Base-by-base conservation (phyloP, 2,329 filamentous ascomycete species). In the Botrytis squamosa region DNA sequence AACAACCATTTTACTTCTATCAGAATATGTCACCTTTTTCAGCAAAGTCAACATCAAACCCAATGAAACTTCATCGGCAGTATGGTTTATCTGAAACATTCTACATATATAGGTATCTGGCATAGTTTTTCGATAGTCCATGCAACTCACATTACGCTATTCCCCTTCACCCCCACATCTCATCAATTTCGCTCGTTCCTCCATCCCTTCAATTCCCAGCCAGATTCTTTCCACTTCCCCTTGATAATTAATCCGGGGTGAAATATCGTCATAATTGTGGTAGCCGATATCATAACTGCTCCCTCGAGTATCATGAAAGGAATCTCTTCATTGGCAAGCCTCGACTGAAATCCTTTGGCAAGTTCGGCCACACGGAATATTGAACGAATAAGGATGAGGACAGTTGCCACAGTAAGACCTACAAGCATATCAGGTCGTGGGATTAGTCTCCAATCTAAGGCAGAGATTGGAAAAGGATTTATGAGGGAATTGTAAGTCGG, bases 281-380 rank as follows among this genome's bases (percentile, higher is more conserved):
- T 75, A 0, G 81, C 80, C 3, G 80, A n/a, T 44, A 79, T 76
- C 38, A 83, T 78, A 79, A 82, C 81, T 8, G 77, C 74, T 6
- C 83, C 83, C 79, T 86, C 85, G 25, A 86, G 77, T 2, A 80
- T 81, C 76, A 86, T 85, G 74, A 87, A 86, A 14, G 82, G 77
- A 0, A 80, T 77, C 77, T 87, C 79, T 55, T 86, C 79, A 60
- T 81, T 81, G 71, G 88, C 86, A 72, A 90, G 79, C 25, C 82
- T 77, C 1, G 86, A 86, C 16, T 77, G 77, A 82, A 87, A 90
- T 7, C 88, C 88, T 52, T 86, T 83, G 68, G 83, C 84, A 73
- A 90, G 80, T 81, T 90, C 88, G 1, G 85, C 85, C n/a, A 89
- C 86, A 68, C 89, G 85, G 78, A 87, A 90, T 46, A 86, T 84